Evolutionary conservation across 2,329 filamentous ascomycete genomes (phyloP).

Genomic region (Penicillium sp.): DNA sequence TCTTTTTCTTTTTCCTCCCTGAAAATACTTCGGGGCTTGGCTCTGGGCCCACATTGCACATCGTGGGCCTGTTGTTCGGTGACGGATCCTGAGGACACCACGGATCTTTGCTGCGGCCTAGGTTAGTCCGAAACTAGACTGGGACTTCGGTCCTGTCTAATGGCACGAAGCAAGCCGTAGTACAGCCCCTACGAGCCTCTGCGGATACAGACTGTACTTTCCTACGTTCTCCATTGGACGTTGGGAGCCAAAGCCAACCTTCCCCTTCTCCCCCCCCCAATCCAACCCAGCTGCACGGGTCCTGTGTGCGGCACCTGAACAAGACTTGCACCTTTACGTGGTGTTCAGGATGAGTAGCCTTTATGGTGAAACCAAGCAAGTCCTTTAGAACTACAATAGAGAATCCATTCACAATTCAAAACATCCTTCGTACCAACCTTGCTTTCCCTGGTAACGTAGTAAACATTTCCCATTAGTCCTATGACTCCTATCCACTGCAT

Average conservation of each 20-base stretch:
- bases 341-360: not conserved
- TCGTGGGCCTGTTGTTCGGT: too few relatives aligned
- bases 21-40: too few relatives aligned
- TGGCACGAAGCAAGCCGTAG: not conserved
- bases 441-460: too few relatives aligned
- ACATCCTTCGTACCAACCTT: too few relatives aligned
- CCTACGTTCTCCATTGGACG: not conserved
- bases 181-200: not conserved
- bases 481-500: too few relatives aligned
- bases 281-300: not conserved
- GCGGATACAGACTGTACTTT: not conserved
- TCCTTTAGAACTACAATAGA: not conserved
- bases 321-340: not conserved
- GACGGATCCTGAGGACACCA: too few relatives aligned
- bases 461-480: too few relatives aligned
- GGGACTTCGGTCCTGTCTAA: not conserved
- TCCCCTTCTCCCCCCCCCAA: not conserved
- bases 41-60: too few relatives aligned
- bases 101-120: not conserved
- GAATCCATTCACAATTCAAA: too few relatives aligned
- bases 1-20: not conserved
- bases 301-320: not conserved
- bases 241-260: too few relatives aligned
- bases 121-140: not conserved
- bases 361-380: not conserved